Evolutionary conservation across 306 rosid genomes (phyloP).

Genomic region (Alnus glutinosa): DNA sequence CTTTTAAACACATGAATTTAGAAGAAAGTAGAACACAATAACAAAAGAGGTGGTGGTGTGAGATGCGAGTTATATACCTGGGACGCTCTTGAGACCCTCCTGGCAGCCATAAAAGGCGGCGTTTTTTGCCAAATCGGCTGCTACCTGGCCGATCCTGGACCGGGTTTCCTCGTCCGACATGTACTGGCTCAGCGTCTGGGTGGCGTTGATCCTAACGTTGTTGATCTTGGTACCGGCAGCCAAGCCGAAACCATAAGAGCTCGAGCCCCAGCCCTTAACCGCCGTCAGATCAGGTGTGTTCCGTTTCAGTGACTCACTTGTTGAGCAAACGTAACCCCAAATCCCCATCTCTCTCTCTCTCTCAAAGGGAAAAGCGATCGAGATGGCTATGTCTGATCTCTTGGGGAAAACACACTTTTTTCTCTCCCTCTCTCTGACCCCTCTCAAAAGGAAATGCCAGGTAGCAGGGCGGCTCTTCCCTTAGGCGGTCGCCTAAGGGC

Average conservation of each 20-base stretch:
- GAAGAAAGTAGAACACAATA: too few relatives aligned
- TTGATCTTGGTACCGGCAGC: conserved; percentile 10
- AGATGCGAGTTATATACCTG: background rate
- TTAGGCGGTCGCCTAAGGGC: too few relatives aligned
- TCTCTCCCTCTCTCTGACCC: too few relatives aligned
- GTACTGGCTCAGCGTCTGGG: background rate
- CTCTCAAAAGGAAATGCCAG: too few relatives aligned
- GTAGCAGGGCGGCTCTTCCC: too few relatives aligned
- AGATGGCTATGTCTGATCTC: too few relatives aligned
- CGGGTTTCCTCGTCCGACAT: background rate
- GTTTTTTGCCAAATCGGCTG: background rate
- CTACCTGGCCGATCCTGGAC: background rate
- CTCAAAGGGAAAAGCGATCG: too few relatives aligned
- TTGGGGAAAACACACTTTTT: too few relatives aligned
- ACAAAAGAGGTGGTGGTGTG: background rate
- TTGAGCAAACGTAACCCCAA: conserved; percentile 11
- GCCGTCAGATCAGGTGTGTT: too few relatives aligned
- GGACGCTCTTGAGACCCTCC: conserved; percentile 19
- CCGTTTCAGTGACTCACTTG: too few relatives aligned
- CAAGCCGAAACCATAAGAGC: background rate
- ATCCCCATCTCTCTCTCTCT: conserved; percentile 16
- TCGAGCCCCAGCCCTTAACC: too few relatives aligned
- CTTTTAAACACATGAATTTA: too few relatives aligned
- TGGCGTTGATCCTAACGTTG: background rate
- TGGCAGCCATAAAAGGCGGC: background rate